A percentile compares a stretch with the other conserved stretches of the same genome.
phyloP scores from a whole-genome alignment of 2,329 filamentous ascomycete genomes.

The Fusarium sp. region DNA sequence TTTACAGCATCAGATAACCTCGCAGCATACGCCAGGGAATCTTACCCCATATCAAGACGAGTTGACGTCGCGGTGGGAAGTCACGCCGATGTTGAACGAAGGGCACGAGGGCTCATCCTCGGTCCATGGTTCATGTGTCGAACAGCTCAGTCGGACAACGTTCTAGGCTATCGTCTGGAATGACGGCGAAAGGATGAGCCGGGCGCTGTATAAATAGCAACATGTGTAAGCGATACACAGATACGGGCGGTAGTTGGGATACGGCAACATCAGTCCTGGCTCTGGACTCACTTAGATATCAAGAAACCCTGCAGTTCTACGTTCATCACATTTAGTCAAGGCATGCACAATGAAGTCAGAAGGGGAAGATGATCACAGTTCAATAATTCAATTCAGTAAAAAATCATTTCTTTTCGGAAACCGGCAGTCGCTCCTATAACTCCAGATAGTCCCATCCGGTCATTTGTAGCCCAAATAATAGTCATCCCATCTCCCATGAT shows the following conservation, averaged over 20 bases:
- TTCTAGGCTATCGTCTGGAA: conserved; percentile 27
- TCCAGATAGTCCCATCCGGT: conserved; percentile 29
- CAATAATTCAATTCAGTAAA: conserved; percentile 14
- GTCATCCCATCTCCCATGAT: conserved; percentile 24
- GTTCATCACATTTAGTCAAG: too few species aligned
- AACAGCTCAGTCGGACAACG: conserved; percentile 40
- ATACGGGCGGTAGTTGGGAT: background rate
- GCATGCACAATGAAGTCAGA: background rate
- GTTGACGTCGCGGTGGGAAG: conserved; percentile 32
- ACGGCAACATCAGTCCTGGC: background rate
- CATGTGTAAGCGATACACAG: too few species aligned
- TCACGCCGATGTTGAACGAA: background rate
- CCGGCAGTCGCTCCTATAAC: conserved; percentile 34
- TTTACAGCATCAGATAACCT: background rate
- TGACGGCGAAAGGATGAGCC: too few species aligned
- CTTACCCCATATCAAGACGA: conserved; percentile 29
- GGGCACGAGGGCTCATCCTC: background rate
- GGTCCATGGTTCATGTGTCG: conserved; percentile 35
- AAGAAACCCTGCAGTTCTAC: background rate
- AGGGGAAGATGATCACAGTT: background rate
- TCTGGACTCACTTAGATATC: background rate
- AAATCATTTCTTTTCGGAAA: conserved; percentile 31
- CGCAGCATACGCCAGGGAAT: background rate
- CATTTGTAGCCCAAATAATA: conserved; percentile 23
- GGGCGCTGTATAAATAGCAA: too few species aligned